Percentiles rank a stretch among this genome's conserved stretches.
Conservation (phyloP, 2,329 filamentous ascomycete genomes). For the Arachnomyces sp. region DNA sequence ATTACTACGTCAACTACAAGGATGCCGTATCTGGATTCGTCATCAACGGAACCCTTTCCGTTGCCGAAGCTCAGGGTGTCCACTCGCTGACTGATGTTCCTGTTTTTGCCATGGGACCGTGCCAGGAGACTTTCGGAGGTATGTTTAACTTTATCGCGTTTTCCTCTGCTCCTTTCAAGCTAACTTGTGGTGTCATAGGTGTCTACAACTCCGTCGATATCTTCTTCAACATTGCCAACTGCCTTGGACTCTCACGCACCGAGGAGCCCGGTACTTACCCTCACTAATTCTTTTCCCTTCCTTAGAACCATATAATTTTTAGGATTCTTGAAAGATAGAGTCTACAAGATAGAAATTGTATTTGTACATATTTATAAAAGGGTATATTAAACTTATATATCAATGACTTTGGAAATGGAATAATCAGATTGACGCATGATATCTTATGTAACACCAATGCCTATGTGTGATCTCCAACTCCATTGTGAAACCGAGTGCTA, state of each 20-base stretch:
- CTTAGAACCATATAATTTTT: too few relatives aligned
- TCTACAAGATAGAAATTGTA: too few relatives aligned
- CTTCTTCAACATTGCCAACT: conserved; percentile 34
- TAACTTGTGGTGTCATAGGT: conserved; percentile 13
- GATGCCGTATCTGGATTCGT: conserved; percentile 61
- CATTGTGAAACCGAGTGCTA: too few relatives aligned
- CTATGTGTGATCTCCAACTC: too few relatives aligned
- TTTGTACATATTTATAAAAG: too few relatives aligned
- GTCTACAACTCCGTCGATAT: conserved; percentile 34
- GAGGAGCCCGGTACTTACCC: neutral
- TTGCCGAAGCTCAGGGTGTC: conserved; percentile 57
- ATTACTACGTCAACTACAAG: conserved; percentile 59
- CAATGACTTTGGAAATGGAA: too few relatives aligned
- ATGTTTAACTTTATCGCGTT: conserved; percentile 17
- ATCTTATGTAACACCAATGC: too few relatives aligned
- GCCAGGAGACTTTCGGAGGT: conserved; percentile 66
- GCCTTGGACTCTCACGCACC: conserved; percentile 23
- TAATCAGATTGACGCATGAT: too few relatives aligned
- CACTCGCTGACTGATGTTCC: conserved; percentile 72
- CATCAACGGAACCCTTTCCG: conserved; percentile 65
- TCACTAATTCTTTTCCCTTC: too few relatives aligned
- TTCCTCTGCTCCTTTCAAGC: neutral
- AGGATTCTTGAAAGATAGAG: too few relatives aligned
- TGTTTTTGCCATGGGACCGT: conserved; percentile 70
- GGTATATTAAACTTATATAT: too few relatives aligned